Conservation (phyloP, 2,329 filamentous ascomycete species). For the Monilinia fructicola region DNA sequence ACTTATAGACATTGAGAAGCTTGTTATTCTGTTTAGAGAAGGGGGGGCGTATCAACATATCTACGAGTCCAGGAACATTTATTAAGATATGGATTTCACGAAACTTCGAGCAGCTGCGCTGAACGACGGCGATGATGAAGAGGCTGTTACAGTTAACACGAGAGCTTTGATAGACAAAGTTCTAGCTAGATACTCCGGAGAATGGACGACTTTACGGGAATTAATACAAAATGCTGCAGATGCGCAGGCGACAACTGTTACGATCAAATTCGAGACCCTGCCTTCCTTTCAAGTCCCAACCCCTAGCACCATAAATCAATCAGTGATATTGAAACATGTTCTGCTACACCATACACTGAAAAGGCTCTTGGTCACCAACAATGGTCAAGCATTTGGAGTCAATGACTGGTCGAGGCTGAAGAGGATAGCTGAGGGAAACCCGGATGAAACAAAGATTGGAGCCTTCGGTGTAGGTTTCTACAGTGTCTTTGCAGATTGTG, state of each 20-base stretch:
- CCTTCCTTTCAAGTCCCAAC: slow-evolving; percentile 76
- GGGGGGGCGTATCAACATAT: background rate
- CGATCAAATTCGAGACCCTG: slow-evolving; percentile 86
- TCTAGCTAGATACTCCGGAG: slow-evolving; percentile 90
- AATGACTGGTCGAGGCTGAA: slow-evolving; percentile 94
- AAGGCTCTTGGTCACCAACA: slow-evolving; percentile 86
- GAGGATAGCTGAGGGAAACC: slow-evolving; percentile 97
- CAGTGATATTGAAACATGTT: slow-evolving; percentile 76
- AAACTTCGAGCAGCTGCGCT: slow-evolving; percentile 84
- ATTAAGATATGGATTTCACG: slow-evolving; percentile 63
- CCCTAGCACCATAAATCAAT: slow-evolving; percentile 61
- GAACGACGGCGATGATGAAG: slow-evolving; percentile 82
- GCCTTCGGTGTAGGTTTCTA: slow-evolving; percentile 99
- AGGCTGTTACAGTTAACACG: slow-evolving; percentile 97
- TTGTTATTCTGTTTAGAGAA: background rate
- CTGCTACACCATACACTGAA: slow-evolving; percentile 83
- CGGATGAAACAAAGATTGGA: slow-evolving; percentile 97
- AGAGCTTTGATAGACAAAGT: slow-evolving; percentile 97
- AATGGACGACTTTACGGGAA: slow-evolving; percentile 88
- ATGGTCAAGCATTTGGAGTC: slow-evolving; percentile 81
- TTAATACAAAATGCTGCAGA: slow-evolving; percentile 98
- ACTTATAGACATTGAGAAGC: background rate
- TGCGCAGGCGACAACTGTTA: slow-evolving; percentile 85
- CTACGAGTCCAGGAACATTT: background rate
- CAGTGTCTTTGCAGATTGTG: slow-evolving; percentile 96